phyloP scores from a whole-genome alignment of 1,284 basidiomycete genomes.

The Heimioporus punctisporus region DNA sequence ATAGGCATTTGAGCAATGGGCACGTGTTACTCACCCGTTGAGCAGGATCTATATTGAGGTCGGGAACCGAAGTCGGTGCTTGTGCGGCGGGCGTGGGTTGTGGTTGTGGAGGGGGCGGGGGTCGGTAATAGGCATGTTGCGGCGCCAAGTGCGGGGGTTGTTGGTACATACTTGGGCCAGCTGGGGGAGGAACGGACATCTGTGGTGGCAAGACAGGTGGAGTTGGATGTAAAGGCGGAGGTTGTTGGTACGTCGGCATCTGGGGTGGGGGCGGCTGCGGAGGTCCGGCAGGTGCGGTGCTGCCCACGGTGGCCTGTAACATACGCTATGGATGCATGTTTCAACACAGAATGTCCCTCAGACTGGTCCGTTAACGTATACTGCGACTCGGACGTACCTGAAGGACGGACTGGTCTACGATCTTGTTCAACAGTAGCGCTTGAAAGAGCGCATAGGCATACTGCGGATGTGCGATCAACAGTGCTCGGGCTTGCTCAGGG shows the following conservation, averaged over 20 bases:
- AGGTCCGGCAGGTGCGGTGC: slow-evolving; percentile 20
- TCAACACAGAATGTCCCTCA: slow-evolving; percentile 9
- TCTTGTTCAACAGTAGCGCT: slow-evolving; percentile 92
- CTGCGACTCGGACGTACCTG: slow-evolving; percentile 45
- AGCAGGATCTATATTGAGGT: slow-evolving; percentile 35
- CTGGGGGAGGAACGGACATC: slow-evolving; percentile 33
- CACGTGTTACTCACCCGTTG: slow-evolving; percentile 29
- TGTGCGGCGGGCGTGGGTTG: slow-evolving; percentile 31
- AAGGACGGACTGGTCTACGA: slow-evolving; percentile 89
- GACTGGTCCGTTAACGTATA: slow-evolving; percentile 13
- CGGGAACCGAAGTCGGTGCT: slow-evolving; percentile 31
- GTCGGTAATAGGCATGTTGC: slow-evolving; percentile 49
- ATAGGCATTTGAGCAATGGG: not conserved
- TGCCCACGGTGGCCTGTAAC: slow-evolving; percentile 31
- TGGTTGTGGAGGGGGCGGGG: slow-evolving; percentile 30
- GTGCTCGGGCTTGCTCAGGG: slow-evolving; percentile 85
- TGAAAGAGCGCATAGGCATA: slow-evolving; percentile 97
- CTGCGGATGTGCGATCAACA: slow-evolving; percentile 89
- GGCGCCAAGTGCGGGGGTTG: slow-evolving; percentile 44
- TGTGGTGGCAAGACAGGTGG: slow-evolving; percentile 37
- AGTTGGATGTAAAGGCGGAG: slow-evolving; percentile 37
- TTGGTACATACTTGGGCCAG: slow-evolving; percentile 35
- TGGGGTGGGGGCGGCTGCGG: slow-evolving; percentile 36
- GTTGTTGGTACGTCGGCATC: slow-evolving; percentile 34
- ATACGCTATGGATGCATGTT: slow-evolving; percentile 31